These are phyloP conservation scores for Litsea cubeba DNA, from an alignment of 164 flowering plant genomes.

Conservation along the genomic window DNA sequence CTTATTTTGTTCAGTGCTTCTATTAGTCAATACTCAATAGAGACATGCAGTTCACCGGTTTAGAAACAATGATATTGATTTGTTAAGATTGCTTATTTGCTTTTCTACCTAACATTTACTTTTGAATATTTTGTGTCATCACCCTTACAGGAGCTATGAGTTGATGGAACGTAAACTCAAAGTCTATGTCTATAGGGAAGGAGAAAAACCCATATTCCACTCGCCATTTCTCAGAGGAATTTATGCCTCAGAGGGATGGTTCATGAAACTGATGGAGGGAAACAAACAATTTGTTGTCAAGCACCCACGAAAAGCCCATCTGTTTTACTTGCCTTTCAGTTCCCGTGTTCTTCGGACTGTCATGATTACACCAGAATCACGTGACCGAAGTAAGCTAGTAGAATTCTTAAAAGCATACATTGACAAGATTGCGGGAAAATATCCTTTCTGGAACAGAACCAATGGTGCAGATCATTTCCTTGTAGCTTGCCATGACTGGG, in stretches of 20 bases:
- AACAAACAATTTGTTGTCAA: conserved; percentile 10
- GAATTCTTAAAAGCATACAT: conserved; percentile 4
- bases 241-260: conserved; percentile 17
- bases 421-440: conserved; percentile 18
- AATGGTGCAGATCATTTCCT: conserved; percentile 37
- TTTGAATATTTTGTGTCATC: neutral
- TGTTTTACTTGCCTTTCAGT: conserved; percentile 15
- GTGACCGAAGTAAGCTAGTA: neutral
- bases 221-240: conserved; percentile 10
- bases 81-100: neutral
- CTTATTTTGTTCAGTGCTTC: neutral
- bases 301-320: conserved; percentile 12
- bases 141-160: conserved; percentile 12
- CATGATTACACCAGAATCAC: conserved; percentile 4
- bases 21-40: neutral
- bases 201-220: conserved; percentile 15
- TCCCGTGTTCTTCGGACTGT: neutral
- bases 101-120: neutral
- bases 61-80: neutral
- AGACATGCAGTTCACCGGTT: neutral
- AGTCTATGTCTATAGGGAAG: conserved; percentile 12
- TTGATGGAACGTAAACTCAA: conserved; percentile 14
- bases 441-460: conserved; percentile 34
- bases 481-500: conserved; percentile 47
- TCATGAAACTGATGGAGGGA: conserved; percentile 15